Evolutionary conservation across 1,139 yeast species (phyloP).

Genomic region (Kodamaea arcana): DNA sequence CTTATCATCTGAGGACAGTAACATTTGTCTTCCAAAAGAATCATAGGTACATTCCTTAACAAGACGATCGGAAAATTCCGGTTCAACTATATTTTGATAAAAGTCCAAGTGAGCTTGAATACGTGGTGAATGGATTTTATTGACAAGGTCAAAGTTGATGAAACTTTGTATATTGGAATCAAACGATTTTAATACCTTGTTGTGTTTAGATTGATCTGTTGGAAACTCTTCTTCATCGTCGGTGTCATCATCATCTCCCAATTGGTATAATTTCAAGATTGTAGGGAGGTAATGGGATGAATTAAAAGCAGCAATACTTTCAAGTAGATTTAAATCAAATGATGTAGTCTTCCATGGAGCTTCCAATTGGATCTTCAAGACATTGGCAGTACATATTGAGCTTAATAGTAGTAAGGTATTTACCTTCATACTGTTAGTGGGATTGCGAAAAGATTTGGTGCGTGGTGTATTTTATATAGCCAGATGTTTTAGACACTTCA

Average conservation of each 20-base stretch:
- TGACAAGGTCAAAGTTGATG: constrained; percentile 49
- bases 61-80: constrained; percentile 17
- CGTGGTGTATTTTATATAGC: no score
- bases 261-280: constrained; percentile 33
- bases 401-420: no score
- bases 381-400: no score
- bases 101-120: constrained; percentile 60
- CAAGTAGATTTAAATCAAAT: constrained; percentile 48
- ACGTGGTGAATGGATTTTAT: constrained; percentile 56
- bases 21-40: constrained; percentile 32
- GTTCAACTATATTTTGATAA: constrained; percentile 33
- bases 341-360: constrained; percentile 36
- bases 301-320: constrained; percentile 49
- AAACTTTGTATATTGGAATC: constrained; percentile 17
- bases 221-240: constrained; percentile 5
- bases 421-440: no score
- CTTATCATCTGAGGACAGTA: constrained; percentile 10
- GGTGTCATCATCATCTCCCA: constrained; percentile 21
- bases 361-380: constrained; percentile 12
- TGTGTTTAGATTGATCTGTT: constrained; percentile 21
- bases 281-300: constrained; percentile 47
- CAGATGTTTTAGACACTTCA: no score
- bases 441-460: no score
- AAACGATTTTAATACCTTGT: constrained; percentile 26
- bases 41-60: constrained; percentile 26